These are phyloP conservation scores for Azolla pinnata DNA, from an alignment of 75 land plant genomes.

Conservation along the genomic window DNA sequence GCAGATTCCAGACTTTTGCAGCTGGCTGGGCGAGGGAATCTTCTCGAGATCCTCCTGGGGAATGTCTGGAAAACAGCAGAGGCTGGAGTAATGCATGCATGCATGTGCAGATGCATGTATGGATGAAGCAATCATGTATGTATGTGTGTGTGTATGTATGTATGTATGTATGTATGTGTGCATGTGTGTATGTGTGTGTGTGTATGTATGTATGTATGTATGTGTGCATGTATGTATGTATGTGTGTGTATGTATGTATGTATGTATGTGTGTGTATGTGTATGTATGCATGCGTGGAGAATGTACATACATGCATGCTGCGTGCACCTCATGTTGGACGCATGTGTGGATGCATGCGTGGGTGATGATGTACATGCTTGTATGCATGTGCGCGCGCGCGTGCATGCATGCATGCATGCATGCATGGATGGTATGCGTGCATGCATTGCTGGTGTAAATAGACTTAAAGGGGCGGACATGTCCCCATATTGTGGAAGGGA, in stretches of 20 bases:
- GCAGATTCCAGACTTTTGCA: too few species aligned
- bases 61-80: background rate
- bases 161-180: slow-evolving; percentile 4
- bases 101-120: background rate
- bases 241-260: background rate
- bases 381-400: background rate
- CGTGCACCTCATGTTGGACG: background rate
- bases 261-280: background rate
- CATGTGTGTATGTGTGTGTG: background rate
- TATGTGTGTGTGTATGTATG: background rate
- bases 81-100: background rate
- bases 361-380: background rate
- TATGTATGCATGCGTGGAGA: background rate
- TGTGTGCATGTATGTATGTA: background rate
- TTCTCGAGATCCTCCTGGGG: background rate
- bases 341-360: background rate
- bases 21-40: background rate
- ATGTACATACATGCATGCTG: background rate
- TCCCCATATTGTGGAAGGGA: too few species aligned
- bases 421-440: background rate
- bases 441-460: too few species aligned
- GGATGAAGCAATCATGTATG: too few species aligned
- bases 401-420: background rate
- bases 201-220: background rate
- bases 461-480: too few species aligned